These are phyloP conservation scores for Oryza punctata DNA, from an alignment of 176 grass and related monocot species.

Conservation along the genomic window DNA sequence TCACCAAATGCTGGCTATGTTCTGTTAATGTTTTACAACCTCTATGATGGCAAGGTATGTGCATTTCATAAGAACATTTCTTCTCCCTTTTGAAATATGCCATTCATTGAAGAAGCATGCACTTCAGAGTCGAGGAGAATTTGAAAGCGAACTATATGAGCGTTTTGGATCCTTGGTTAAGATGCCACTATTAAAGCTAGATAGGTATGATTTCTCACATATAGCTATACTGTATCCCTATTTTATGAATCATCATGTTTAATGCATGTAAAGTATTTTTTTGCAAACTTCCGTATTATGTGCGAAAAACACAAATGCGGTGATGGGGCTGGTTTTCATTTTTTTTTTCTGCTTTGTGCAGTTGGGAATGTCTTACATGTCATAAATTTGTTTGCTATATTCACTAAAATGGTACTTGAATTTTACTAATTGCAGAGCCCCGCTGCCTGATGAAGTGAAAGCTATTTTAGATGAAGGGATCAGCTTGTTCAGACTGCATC, in stretches of 20 bases:
- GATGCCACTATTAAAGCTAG: constrained; percentile 92
- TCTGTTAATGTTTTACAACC: constrained; percentile 96
- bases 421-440: constrained; percentile 57
- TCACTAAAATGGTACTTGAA: constrained; percentile 1
- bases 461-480: constrained; percentile 79
- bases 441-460: constrained; percentile 74
- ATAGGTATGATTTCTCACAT: constrained; percentile 57
- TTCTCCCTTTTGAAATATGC: constrained; percentile 20
- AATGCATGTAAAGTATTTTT: constrained; percentile 3
- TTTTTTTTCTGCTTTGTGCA: not conserved
- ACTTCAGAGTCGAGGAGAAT: constrained; percentile 80
- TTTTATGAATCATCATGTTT: constrained; percentile 1
- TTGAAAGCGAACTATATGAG: constrained; percentile 86
- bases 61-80: constrained; percentile 27
- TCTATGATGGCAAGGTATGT: constrained; percentile 96
- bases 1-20: constrained; percentile 90
- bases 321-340: not conserved
- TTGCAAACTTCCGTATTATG: not conserved
- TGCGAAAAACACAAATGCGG: not conserved
- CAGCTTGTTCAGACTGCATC: constrained; percentile 83
- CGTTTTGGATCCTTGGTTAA: constrained; percentile 91
- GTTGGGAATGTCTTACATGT: not conserved
- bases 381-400: constrained; percentile 12
- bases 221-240: not conserved
- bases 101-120: constrained; percentile 17